These are phyloP conservation scores for Macadamia integrifolia DNA, from an alignment of 164 flowering plant species.

Conservation along the genomic window DNA sequence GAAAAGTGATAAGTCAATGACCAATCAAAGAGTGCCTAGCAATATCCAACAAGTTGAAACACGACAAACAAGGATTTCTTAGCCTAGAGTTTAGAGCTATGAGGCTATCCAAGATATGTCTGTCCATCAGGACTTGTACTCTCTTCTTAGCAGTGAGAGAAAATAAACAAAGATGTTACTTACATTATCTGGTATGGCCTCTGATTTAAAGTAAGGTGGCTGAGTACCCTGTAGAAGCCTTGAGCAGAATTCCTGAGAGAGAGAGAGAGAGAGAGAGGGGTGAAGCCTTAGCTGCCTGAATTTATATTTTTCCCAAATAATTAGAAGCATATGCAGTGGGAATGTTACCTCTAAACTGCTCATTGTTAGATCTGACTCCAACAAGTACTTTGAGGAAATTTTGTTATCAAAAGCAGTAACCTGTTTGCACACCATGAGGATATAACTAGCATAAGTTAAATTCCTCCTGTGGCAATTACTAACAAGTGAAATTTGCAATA, in stretches of 20 bases:
- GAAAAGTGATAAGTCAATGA: background rate
- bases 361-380: constrained; percentile 62
- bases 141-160: background rate
- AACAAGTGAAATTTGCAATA: background rate
- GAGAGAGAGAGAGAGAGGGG: constrained; percentile 10
- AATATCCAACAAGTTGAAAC: background rate
- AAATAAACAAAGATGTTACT: constrained; percentile 21
- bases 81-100: background rate
- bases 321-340: constrained; percentile 5
- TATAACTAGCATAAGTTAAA: constrained; percentile 6
- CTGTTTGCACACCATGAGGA: constrained; percentile 26
- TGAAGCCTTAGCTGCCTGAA: constrained; percentile 7
- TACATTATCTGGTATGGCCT: constrained; percentile 73
- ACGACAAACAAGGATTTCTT: background rate
- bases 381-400: constrained; percentile 58
- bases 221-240: constrained; percentile 51
- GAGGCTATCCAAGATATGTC: background rate
- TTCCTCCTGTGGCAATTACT: background rate
- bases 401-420: constrained; percentile 73
- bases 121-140: background rate
- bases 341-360: constrained; percentile 63
- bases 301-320: constrained; percentile 1
- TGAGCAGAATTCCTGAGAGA: constrained; percentile 66
- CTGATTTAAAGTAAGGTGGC: constrained; percentile 68
- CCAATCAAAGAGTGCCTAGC: background rate